phyloP scores from a whole-genome alignment of 1,284 basidiomycete species.

The Sporisorium reilianum region DNA sequence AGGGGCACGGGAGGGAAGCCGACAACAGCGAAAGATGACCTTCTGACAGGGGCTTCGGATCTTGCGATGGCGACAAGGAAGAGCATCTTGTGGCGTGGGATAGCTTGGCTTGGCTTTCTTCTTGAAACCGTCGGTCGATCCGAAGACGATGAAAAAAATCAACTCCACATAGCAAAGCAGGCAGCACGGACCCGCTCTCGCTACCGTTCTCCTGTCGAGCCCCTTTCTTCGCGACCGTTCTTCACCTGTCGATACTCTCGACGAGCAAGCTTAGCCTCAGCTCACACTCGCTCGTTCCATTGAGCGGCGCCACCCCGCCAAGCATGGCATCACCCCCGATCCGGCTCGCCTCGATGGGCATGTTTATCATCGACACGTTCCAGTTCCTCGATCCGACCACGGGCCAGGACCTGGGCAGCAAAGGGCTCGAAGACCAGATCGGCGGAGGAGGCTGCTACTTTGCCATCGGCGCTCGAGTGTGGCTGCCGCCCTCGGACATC shows the following conservation, averaged over 20 bases:
- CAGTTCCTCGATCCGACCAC: constrained; percentile 31
- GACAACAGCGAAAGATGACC: background rate
- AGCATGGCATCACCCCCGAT: constrained; percentile 15
- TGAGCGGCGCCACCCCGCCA: background rate
- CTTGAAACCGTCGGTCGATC: background rate
- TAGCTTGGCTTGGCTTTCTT: background rate
- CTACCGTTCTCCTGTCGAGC: background rate
- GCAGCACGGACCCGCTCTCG: constrained; percentile 1
- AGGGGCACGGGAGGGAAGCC: constrained; percentile 5
- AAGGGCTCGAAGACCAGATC: constrained; percentile 74
- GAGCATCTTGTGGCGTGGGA: background rate
- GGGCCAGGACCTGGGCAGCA: constrained; percentile 37
- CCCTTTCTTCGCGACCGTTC: background rate
- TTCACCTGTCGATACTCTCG: background rate
- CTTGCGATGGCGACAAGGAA: background rate
- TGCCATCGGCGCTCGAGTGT: constrained; percentile 81
- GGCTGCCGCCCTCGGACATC: constrained; percentile 70
- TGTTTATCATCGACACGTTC: constrained; percentile 61
- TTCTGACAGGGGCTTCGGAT: constrained; percentile 16
- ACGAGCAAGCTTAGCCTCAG: background rate
- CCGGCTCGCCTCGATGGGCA: constrained; percentile 49
- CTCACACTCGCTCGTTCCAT: background rate
- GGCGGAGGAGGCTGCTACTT: constrained; percentile 84
- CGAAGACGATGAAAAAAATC: background rate
- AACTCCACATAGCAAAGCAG: background rate